Base-by-base conservation (phyloP, 768 basidiomycete species). In the Collybia nuda region DNA sequence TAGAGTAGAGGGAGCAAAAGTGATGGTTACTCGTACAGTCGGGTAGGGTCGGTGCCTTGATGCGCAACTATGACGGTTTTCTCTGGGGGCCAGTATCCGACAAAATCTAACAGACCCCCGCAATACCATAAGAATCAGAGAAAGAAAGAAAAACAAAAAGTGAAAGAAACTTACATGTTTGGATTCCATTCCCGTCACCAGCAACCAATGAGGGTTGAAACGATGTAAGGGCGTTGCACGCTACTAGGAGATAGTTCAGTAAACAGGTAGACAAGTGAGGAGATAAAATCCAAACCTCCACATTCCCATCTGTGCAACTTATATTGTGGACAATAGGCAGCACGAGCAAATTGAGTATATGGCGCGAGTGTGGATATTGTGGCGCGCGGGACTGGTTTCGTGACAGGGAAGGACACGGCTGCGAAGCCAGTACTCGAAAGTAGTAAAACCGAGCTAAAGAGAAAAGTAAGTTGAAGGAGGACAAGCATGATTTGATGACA, bases 41-140 rank as follows among this genome's bases (percentile, higher is more conserved):
- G 61, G 0, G 65, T 72, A 11, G 81, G 78, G 51, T 85, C 78
- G 3, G 84, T 85, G 5, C 83, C 83, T 59, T 85, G 70, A 56
- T 84, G 82, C 1, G 77, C 77, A 6, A 84, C 79, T 19, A 85
- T 72, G 36, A 84, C 72, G 2, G 80, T 67, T 41, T 75, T 70
- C 51, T 76, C 62, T 5, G 67, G 53, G 1, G 77, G 74, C 69
- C 78, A 82, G 54, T 76, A 81, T 6, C 83, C 84, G 22, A 83
- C 80, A 56, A 74, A 83, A 55, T 67, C 80, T 82, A 14, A 11
- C 41, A n/a, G 42, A 23, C 26, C 18, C 22, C 28, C n/a, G 42
- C 1, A 3, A 6, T 15, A n/a, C n/a, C n/a, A n/a, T n/a, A n/a
- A 15, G 17, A 9, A 7, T 19, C 12, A 11, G 18, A 38, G 18